These are phyloP conservation scores for Amaranthus hypochondriacus DNA, from an alignment of 148 eudicot species.

Conservation along the genomic window DNA sequence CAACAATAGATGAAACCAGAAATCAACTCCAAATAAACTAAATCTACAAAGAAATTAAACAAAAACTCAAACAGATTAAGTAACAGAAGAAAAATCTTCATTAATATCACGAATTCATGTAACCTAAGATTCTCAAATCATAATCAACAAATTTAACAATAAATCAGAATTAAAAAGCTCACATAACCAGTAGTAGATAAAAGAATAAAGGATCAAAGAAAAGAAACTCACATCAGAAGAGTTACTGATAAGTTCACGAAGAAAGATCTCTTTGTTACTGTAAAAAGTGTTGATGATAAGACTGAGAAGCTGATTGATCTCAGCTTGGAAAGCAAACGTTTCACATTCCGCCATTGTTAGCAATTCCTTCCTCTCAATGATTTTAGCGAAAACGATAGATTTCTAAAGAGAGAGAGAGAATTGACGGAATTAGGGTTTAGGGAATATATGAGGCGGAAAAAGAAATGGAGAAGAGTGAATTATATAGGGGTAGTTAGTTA, in stretches of 20 bases:
- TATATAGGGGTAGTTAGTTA: slow-evolving; percentile 28
- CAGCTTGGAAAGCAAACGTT: slow-evolving; percentile 87
- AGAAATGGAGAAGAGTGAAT: neutral
- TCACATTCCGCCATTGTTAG: slow-evolving; percentile 51
- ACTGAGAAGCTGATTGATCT: slow-evolving; percentile 79
- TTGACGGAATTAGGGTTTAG: neutral
- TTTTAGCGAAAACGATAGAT: neutral
- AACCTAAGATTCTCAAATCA: neutral
- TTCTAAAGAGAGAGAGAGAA: slow-evolving; percentile 1
- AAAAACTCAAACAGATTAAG: neutral
- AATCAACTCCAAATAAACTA: neutral
- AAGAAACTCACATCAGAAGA: slow-evolving; percentile 57
- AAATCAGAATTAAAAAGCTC: neutral
- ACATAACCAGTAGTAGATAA: neutral
- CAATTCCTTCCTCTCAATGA: neutral
- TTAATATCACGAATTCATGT: neutral
- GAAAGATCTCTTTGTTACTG: slow-evolving; percentile 84
- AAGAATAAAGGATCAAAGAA: neutral
- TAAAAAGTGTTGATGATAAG: slow-evolving; percentile 79
- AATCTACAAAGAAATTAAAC: neutral
- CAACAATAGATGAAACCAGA: too few relatives aligned
- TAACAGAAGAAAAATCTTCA: neutral
- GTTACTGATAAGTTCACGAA: slow-evolving; percentile 76
- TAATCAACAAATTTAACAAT: neutral
- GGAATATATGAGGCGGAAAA: slow-evolving; percentile 8